A percentile compares a stretch with the other conserved stretches of the same genome.
phyloP scores from a whole-genome alignment of 805 yeast species.

The Candida adriatica region DNA sequence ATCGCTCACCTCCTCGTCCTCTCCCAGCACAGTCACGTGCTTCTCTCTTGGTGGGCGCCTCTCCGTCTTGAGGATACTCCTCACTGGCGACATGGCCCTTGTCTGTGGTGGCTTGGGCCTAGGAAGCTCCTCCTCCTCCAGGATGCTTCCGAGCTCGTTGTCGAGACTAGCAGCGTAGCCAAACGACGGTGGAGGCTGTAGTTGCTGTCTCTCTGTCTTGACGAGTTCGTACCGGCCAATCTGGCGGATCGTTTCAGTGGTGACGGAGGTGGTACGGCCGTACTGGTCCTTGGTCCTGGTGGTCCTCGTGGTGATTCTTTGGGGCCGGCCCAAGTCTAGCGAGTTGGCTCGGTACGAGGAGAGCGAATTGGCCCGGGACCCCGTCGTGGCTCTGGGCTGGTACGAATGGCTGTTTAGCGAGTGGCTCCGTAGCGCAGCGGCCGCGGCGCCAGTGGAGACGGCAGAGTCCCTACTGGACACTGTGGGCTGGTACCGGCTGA shows the following conservation, averaged over 20 bases:
- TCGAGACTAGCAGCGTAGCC: slow-evolving; percentile 24
- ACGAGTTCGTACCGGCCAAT: slow-evolving; percentile 42
- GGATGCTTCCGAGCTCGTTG: slow-evolving; percentile 25
- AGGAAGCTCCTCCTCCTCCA: slow-evolving; percentile 25
- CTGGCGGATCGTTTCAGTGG: slow-evolving; percentile 44
- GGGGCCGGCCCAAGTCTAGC: slow-evolving; percentile 3
- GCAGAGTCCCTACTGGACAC: slow-evolving; percentile 10
- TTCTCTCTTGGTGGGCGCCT: slow-evolving; percentile 5
- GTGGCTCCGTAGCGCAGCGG: slow-evolving; percentile 16
- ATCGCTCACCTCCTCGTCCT: slow-evolving; percentile 14
- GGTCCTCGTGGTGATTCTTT: slow-evolving; percentile 36
- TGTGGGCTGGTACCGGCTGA: slow-evolving; percentile 26
- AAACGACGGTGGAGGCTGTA: slow-evolving; percentile 19
- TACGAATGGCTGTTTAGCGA: slow-evolving; percentile 17
- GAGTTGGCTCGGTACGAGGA: background rate
- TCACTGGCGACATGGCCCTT: slow-evolving; percentile 11
- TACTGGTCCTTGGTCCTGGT: slow-evolving; percentile 42
- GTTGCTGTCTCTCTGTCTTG: slow-evolving; percentile 37
- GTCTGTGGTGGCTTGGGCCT: background rate
- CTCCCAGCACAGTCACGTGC: slow-evolving; percentile 8
- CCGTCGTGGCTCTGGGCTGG: slow-evolving; percentile 11
- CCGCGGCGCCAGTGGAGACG: slow-evolving; percentile 21
- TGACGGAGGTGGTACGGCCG: slow-evolving; percentile 50
- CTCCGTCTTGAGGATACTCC: slow-evolving; percentile 11
- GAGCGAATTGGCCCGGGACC: slow-evolving; percentile 3